Evolutionary conservation across 371 early-diverging fungal species (phyloP), one percentile per base, ranked within the genome.

Genomic region (Parasitella parasitica): DNA sequence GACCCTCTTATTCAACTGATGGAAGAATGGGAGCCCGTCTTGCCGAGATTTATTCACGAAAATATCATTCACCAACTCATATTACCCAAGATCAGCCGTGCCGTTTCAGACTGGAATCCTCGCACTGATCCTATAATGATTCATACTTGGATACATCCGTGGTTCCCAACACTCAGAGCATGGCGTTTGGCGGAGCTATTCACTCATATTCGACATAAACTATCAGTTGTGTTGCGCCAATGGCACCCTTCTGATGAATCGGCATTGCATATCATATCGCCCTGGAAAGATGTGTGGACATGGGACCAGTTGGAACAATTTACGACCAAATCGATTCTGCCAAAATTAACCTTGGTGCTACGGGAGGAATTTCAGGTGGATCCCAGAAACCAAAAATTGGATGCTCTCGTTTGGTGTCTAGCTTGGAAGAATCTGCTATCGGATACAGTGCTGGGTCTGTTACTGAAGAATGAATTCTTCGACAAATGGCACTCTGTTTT

Each of bases 141-240:
- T 2, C 91, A 93, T 61, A 81, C 81, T 0, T 93, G 91, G 91
- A 67, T 93, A n/a, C 91, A 89, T 67, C 93, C 94, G 1, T 94
- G 95, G 95, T 73, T 93, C 13, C 89, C 91, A 1, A 66, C 88
- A n/a, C 61, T 93, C 5, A 83, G 76, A 32, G 78, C 77, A 22
- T 82, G 83, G 60, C 71, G 77, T 32, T 61, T 92, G 32, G 76
- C 83, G 5, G 83, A 79, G 11, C 53, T 93, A 2, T 81, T 76
- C 59, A 83, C 84, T 5, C 72, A 72, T 20, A 80, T 93, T 32
- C 86, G 90, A 20, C 85, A 86, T 50, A 90, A 89, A 59, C 66
- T 93, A 32, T 71, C 80, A 0, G 67, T 84, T 11, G 72, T 75
- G 20, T 67, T 92, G 20, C 65, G 78, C 6, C 83, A 84, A 48